Evolutionary conservation across 179 eudicot species (phyloP).

Genomic region (Actinidia chinensis): DNA sequence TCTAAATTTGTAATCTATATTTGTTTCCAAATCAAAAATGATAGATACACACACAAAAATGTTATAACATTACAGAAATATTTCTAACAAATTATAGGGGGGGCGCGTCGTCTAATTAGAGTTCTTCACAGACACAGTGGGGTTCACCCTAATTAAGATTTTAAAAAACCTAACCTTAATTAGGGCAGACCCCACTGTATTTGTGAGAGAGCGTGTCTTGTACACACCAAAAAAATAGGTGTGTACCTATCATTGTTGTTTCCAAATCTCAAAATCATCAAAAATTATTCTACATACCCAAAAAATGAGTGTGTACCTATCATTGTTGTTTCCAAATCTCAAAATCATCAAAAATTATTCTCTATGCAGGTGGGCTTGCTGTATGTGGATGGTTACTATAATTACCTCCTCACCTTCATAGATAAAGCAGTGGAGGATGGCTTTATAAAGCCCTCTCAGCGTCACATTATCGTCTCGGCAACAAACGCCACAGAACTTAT

Average conservation of each 20-base stretch:
- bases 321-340: background rate
- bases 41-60: no score
- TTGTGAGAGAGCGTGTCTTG: no score
- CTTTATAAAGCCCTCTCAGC: conserved; percentile 73
- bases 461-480: conserved; percentile 82
- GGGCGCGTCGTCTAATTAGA: no score
- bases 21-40: background rate
- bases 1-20: background rate
- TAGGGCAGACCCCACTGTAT: no score
- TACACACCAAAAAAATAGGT: background rate
- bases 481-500: conserved; percentile 75
- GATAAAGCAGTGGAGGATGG: conserved; percentile 96
- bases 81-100: no score
- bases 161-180: no score
- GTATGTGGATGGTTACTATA: conserved; percentile 86
- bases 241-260: background rate
- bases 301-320: background rate
- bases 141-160: no score
- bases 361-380: conserved; percentile 74
- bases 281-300: no score
- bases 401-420: conserved; percentile 67
- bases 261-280: background rate
- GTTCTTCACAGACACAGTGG: no score
- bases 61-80: no score
- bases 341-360: background rate